Base-by-base conservation (phyloP, 768 basidiomycete species). In the Termitomyces sp. region DNA sequence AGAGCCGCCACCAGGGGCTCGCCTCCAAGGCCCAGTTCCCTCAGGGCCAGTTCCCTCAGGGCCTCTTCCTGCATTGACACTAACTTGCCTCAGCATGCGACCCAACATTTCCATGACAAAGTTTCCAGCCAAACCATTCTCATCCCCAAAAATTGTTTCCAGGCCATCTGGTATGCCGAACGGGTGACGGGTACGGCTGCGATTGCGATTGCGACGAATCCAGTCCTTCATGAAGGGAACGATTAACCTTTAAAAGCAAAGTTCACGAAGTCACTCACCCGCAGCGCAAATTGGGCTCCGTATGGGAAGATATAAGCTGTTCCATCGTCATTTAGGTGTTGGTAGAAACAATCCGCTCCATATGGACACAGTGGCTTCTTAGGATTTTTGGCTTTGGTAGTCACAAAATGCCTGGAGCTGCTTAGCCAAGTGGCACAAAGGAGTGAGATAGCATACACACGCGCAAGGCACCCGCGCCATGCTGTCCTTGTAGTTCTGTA, bases 281-380 rank as follows among this genome's bases (percentile, higher is more conserved):
- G 75, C 81, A 88, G 82, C 57, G 74, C 80, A 22, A 73, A 70
- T 36, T 81, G 80, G 22, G 78, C 78, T 6, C 88, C 89, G 44
- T 81, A 71, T 41, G 68, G 63, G 65, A 88, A 88, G 2, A 81
- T 64, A 62, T 83, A 76, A 0, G 76, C 75, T 9, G 87, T 82
- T 12, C 90, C 91, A 63, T 92, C 90, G 0, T 74, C 71, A 27
- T 87, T 85, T 51, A 73, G 63, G 66, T 93, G 91, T 64, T 83
- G 80, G 67, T 91, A 93, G 69, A 93, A 91, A 68, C 91, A 93
- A 59, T 93, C 91, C 50, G 77, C 76, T 45, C 91, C 91, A 63
- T 89, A 93, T 0, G 89, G 91, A 70, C 91, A 93, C 55, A 80
- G 80, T 0, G 85, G 85, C 49, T 73, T 76, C 16, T 66, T 65